Percentiles rank a stretch among this genome's conserved stretches.
Conservation (phyloP, 2,329 filamentous ascomycete species). For the Aspergillus terreus region DNA sequence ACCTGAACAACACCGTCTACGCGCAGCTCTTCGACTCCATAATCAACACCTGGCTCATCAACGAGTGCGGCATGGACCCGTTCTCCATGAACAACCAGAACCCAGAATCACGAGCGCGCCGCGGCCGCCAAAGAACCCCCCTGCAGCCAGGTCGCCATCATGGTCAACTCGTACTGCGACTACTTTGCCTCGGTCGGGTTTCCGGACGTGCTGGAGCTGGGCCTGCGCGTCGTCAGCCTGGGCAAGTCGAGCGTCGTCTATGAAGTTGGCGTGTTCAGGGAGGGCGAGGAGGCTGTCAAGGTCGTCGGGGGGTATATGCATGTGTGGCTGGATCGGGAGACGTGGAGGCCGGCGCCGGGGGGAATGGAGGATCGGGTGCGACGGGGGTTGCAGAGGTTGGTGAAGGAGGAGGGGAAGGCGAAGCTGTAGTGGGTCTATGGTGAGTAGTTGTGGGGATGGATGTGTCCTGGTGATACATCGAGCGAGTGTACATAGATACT, state of each 20-base stretch:
- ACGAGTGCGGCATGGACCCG: conserved; percentile 70
- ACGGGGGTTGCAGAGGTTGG: conserved; percentile 56
- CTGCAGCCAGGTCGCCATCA: conserved; percentile 66
- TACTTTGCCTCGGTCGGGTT: conserved; percentile 81
- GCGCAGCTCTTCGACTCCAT: conserved; percentile 85
- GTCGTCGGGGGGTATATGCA: conserved; percentile 84
- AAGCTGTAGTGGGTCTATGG: conserved; percentile 22
- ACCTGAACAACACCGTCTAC: conserved; percentile 89
- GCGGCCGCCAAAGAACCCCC: conserved; percentile 4
- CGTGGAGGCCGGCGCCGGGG: conserved; percentile 64
- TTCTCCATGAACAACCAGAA: conserved; percentile 48
- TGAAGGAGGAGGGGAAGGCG: conserved; percentile 21
- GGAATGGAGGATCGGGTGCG: conserved; percentile 42
- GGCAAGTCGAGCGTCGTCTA: conserved; percentile 86
- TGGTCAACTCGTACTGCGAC: conserved; percentile 80
- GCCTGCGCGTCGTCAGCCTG: conserved; percentile 75
- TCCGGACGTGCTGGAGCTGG: conserved; percentile 76
- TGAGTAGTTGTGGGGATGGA: not conserved
- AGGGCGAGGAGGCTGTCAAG: conserved; percentile 67
- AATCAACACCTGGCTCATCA: conserved; percentile 83
- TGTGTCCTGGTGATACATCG: not conserved
- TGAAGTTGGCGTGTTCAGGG: conserved; percentile 81
- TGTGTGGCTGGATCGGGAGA: conserved; percentile 77
- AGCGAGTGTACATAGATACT: too few relatives aligned
- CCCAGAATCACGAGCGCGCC: not conserved